Conservation (phyloP, 352 stramenopile species). For the Pythium utonaiense region DNA sequence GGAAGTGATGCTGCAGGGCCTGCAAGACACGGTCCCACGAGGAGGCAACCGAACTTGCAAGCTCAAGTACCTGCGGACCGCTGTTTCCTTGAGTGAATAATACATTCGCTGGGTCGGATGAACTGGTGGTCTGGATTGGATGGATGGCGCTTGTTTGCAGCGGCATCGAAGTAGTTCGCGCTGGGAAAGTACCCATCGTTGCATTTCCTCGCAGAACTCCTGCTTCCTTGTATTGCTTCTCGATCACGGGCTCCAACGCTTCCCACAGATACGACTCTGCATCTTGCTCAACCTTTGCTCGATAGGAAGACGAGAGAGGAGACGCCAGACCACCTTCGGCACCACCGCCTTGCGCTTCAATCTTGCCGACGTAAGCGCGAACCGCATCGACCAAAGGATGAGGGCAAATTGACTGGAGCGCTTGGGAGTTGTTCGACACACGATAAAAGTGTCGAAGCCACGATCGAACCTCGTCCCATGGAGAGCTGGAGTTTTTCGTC, state of each 20-base stretch:
- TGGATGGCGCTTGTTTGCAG: neutral
- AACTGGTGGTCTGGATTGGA: conserved; percentile 4
- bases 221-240: conserved; percentile 11
- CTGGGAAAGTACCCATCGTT: neutral
- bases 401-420: conserved; percentile 15
- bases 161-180: conserved; percentile 9
- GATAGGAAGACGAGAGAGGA: conserved; percentile 1
- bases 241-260: conserved; percentile 10
- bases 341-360: neutral
- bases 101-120: conserved; percentile 2
- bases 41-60: neutral
- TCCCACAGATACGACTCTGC: conserved; percentile 18
- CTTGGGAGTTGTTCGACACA: conserved; percentile 36
- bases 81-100: neutral
- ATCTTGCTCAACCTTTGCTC: conserved; percentile 4
- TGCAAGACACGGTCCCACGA: conserved; percentile 20
- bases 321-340: neutral
- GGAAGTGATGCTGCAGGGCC: conserved; percentile 12
- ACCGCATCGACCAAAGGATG: conserved; percentile 26
- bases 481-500: conserved; percentile 22
- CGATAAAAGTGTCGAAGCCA: conserved; percentile 74
- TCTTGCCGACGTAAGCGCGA: conserved; percentile 9
- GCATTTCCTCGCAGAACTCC: neutral
- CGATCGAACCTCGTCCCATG: conserved; percentile 26
- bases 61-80: conserved; percentile 2